Evolutionary conservation across 2,329 filamentous ascomycete species (phyloP), one percentile per base, ranked within the genome.

Genomic region (Blastomyces gilchristii): DNA sequence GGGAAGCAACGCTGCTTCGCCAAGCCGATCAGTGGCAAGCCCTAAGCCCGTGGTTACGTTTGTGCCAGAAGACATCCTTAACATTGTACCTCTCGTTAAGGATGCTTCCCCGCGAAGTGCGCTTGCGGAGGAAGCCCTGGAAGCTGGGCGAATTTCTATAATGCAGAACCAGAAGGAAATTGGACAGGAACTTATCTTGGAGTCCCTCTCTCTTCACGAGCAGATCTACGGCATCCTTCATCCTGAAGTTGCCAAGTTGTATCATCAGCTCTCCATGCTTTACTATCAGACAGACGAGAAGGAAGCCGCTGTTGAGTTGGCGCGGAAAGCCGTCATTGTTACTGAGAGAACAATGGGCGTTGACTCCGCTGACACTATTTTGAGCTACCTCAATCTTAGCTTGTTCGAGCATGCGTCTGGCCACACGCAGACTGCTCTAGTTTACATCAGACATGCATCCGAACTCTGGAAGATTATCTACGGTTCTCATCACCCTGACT

Each of bases 281-380:
- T 97, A 97, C 79, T 97, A 95, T 77, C 90, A 95, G 75, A 84
- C 96, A n/a, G 94, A 97, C 62, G 94, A 99, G 80, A 97, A 97
- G 81, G 90, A 92, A 47, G 90, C 91, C 11, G 94, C 94, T 31
- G 89, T 97, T 31, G 94, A 99, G 77, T 85, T 99, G 66, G 92
- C 94, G 22, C 90, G 91, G 73, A 99, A 99, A 80, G 92, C 94
- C 31, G 92, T 96, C 68, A 93, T 99, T 65, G 92, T 99, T 52
- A 89, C 92, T 1, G 94, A 99, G 81, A 86, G 94, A 62, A 99
- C 94, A 0, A 83, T 97, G 39, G 94, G 94, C 72, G 83, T 99
- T 62, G 94, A 99, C 77, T 92, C 92, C 58, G 86, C 91, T 16
- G 94, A 99, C 77, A 97, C 94, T 0, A 85, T 99, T 60, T 83